phyloP scores from a whole-genome alignment of 1,284 basidiomycete genomes.

The Sporisorium exsertum region DNA sequence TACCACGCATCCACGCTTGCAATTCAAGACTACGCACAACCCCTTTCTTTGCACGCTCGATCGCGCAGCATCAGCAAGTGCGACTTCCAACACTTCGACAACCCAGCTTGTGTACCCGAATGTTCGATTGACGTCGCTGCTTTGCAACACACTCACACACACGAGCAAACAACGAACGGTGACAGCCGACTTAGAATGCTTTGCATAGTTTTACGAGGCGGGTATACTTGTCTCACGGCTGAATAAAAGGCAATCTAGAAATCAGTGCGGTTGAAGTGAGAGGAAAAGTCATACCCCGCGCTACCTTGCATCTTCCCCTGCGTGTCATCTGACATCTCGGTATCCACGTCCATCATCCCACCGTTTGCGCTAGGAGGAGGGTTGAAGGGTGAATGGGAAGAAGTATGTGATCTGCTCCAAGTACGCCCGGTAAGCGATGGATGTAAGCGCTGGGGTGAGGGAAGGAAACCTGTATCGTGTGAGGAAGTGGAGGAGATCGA shows the following conservation, averaged over 20 bases:
- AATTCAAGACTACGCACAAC: no score
- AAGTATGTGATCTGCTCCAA: neutral
- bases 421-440: neutral
- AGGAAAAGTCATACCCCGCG: conserved; percentile 21
- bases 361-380: no score
- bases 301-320: neutral
- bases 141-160: no score
- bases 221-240: neutral
- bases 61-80: no score
- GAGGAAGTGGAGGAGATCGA: conserved; percentile 5
- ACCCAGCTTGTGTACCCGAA: no score
- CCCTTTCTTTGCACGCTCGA: no score
- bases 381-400: neutral
- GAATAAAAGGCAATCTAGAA: conserved; percentile 15
- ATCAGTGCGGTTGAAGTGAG: conserved; percentile 22
- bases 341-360: neutral
- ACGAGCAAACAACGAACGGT: neutral
- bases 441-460: neutral
- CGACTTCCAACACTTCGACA: no score
- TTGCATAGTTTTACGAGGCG: neutral
- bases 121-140: no score
- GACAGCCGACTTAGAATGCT: neutral
- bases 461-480: neutral
- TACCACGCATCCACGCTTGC: neutral
- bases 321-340: neutral